phyloP scores from a whole-genome alignment of 495 filamentous ascomycete genomes.

The Trichoderma erinaceum region DNA sequence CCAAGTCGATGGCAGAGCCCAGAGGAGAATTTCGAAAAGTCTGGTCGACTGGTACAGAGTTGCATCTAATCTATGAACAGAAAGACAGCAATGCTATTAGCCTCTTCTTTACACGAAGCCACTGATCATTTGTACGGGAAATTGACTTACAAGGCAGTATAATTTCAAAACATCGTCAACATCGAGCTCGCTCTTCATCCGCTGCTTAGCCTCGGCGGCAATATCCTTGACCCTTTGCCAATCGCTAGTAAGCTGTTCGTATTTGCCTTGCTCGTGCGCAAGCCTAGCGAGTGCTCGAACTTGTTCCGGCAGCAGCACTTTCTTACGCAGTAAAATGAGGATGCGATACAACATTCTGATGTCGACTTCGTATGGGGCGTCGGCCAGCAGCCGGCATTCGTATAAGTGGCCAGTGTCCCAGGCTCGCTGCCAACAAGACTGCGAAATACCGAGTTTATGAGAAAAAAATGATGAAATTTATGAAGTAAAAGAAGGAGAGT shows the following conservation, averaged over 20 bases:
- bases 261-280: not conserved
- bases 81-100: not conserved
- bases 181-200: not conserved
- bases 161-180: not conserved
- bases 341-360: not conserved
- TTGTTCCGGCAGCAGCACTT: not conserved
- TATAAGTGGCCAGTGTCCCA: conserved; percentile 5
- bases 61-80: not conserved
- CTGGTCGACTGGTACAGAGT: not conserved
- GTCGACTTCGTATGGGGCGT: not conserved
- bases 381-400: not conserved
- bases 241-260: not conserved
- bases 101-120: not conserved
- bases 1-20: not conserved
- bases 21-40: not conserved
- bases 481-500: not conserved
- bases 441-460: not conserved
- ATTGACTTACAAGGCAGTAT: not conserved
- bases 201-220: not conserved
- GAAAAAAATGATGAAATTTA: not conserved
- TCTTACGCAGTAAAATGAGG: not conserved
- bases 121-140: not conserved
- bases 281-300: not conserved
- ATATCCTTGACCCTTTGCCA: not conserved
- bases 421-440: not conserved